A percentile compares a stretch with the other conserved stretches of the same genome.
Conservation (phyloP, 331 rosid genomes). For the Acacia concinna region DNA sequence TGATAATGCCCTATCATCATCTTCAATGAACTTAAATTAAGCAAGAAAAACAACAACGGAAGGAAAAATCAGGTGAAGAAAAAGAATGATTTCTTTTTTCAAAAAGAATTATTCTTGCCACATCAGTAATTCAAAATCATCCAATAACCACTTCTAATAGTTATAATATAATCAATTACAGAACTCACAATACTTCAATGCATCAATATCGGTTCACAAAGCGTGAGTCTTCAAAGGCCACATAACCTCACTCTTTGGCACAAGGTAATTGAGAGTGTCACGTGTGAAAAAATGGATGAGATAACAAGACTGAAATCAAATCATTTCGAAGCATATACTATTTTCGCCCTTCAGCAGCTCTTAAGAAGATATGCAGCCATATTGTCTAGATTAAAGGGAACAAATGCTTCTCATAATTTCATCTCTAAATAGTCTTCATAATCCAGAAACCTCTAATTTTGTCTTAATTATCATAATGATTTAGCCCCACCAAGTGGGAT, state of each 20-base stretch:
- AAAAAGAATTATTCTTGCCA: background rate
- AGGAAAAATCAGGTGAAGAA: constrained; percentile 1
- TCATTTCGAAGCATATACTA: background rate
- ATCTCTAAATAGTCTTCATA: background rate
- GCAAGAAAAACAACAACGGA: constrained; percentile 16
- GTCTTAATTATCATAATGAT: background rate
- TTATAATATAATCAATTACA: background rate
- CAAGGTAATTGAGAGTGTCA: background rate
- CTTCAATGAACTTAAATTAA: constrained; percentile 12
- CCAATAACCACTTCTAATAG: background rate
- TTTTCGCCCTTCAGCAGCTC: background rate
- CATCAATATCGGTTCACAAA: background rate
- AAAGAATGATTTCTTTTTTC: background rate
- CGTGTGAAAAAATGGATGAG: background rate
- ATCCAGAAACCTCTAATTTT: background rate
- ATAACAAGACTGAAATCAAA: background rate
- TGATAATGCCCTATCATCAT: constrained; percentile 13
- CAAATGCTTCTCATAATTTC: background rate
- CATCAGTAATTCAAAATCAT: background rate
- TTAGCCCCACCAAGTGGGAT: too few species aligned
- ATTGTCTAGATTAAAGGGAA: background rate
- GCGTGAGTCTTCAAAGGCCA: background rate
- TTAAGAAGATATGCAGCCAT: background rate
- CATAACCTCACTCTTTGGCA: background rate
- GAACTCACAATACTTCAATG: background rate